Evolutionary conservation across 2,329 filamentous ascomycete species (phyloP).

Genomic region (Cladosporium sp.): DNA sequence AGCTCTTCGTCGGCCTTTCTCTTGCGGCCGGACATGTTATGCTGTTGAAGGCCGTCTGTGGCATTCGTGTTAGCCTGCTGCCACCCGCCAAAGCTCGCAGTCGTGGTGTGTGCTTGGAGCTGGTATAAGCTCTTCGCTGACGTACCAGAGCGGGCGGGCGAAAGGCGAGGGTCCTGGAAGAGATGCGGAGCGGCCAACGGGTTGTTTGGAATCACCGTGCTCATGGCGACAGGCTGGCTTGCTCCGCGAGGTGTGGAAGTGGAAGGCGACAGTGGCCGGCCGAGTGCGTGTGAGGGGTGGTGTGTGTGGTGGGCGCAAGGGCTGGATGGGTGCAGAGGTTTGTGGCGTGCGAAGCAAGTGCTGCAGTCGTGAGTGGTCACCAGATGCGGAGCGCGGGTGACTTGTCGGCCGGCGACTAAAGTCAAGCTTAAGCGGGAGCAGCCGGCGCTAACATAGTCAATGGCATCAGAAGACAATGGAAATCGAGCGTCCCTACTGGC

Average conservation of each 20-base stretch:
- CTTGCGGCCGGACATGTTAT: slow-evolving; percentile 55
- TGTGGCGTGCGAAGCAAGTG: too few species aligned
- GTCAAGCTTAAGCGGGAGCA: too few species aligned
- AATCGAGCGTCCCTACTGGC: neutral
- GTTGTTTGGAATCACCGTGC: slow-evolving; percentile 54
- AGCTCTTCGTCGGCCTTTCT: slow-evolving; percentile 76
- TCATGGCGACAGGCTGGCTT: slow-evolving; percentile 41
- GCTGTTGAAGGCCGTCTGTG: slow-evolving; percentile 33
- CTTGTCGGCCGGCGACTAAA: too few species aligned
- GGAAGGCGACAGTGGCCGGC: neutral
- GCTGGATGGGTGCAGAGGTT: neutral
- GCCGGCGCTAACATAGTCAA: neutral
- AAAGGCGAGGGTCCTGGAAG: slow-evolving; percentile 53
- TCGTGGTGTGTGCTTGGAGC: slow-evolving; percentile 26
- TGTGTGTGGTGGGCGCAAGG: neutral
- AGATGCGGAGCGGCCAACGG: slow-evolving; percentile 57
- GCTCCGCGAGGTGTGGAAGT: neutral
- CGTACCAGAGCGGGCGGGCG: slow-evolving; percentile 55
- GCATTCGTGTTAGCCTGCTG: slow-evolving; percentile 26
- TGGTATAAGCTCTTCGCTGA: slow-evolving; percentile 26
- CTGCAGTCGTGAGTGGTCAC: too few species aligned
- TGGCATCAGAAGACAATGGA: slow-evolving; percentile 8
- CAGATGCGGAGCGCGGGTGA: too few species aligned
- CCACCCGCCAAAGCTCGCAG: slow-evolving; percentile 22
- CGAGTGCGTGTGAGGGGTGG: neutral